A percentile compares a stretch with the other conserved stretches of the same genome.
Conservation (phyloP, 2,329 filamentous ascomycete genomes). For the Hansfordia pulvinata region DNA sequence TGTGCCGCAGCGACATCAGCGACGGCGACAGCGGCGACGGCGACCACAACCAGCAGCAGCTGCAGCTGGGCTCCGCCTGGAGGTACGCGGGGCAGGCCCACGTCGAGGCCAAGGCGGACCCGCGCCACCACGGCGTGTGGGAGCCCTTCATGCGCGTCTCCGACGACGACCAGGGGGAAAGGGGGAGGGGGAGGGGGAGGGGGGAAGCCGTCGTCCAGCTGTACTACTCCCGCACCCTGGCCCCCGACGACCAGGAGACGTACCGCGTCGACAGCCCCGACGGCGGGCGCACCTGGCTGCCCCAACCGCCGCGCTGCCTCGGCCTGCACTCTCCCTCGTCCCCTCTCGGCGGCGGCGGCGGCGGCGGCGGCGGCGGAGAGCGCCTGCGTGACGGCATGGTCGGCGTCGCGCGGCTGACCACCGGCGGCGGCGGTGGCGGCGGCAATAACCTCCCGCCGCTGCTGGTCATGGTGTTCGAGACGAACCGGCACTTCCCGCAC, state of each 20-base stretch:
- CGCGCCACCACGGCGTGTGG: constrained; percentile 29
- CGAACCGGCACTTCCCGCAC: constrained; percentile 21
- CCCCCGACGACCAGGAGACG: constrained; percentile 30
- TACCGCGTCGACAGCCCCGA: constrained; percentile 30
- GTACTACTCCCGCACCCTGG: constrained; percentile 31
- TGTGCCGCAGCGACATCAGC: constrained; percentile 23
- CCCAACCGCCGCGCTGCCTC: constrained; percentile 24
- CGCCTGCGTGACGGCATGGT: constrained; percentile 28
- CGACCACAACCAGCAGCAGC: background rate
- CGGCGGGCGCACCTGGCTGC: constrained; percentile 26
- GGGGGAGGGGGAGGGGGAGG: too few relatives aligned
- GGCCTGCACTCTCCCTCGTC: too few relatives aligned
- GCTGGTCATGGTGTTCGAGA: constrained; percentile 31
- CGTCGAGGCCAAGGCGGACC: constrained; percentile 24
- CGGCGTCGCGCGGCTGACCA: constrained; percentile 18
- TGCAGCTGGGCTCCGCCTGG: too few relatives aligned
- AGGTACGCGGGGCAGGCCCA: constrained; percentile 26
- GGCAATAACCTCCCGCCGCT: too few relatives aligned
- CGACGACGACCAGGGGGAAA: too few relatives aligned
- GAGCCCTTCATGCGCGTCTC: constrained; percentile 34
- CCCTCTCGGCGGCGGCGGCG: too few relatives aligned
- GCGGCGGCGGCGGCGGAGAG: too few relatives aligned
- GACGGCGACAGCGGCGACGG: constrained; percentile 1
- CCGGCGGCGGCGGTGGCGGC: constrained; percentile 13
- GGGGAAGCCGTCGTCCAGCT: constrained; percentile 27